Evolutionary conservation across 345 rosid genomes (phyloP).

Genomic region (Excoecaria cochinchinensis): DNA sequence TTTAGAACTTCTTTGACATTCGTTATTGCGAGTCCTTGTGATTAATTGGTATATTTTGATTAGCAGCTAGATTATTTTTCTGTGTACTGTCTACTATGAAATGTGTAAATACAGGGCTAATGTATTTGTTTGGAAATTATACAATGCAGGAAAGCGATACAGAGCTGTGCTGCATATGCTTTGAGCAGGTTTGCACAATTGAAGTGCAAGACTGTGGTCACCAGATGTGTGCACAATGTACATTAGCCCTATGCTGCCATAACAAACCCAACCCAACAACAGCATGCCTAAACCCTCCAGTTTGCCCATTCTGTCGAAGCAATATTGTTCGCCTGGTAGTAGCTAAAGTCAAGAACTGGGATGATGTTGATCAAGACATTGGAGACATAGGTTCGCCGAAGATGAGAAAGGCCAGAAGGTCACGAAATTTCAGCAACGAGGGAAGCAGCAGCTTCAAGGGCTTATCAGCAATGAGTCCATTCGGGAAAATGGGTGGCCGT

Average conservation of each 20-base stretch:
- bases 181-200: constrained; percentile 90
- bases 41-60: neutral
- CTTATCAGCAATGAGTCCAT: constrained; percentile 60
- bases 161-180: constrained; percentile 93
- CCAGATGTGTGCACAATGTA: constrained; percentile 99
- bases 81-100: neutral
- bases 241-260: constrained; percentile 93
- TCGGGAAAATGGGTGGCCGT: constrained; percentile 65
- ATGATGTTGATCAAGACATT: constrained; percentile 50
- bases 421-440: constrained; percentile 65
- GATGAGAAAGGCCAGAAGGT: constrained; percentile 61
- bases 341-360: constrained; percentile 48
- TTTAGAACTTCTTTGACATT: neutral
- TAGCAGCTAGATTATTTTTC: neutral
- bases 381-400: constrained; percentile 59
- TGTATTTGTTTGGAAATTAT: neutral
- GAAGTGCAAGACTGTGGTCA: constrained; percentile 93
- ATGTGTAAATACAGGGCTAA: constrained; percentile 14
- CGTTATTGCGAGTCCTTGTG: neutral
- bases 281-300: constrained; percentile 64
- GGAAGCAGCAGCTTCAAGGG: constrained; percentile 98
- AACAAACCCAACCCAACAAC: constrained; percentile 96
- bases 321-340: constrained; percentile 62
- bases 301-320: constrained; percentile 97
- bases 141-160: constrained; percentile 66